Conservation (phyloP, 768 basidiomycete species). For the Fomitopsis pulvina region DNA sequence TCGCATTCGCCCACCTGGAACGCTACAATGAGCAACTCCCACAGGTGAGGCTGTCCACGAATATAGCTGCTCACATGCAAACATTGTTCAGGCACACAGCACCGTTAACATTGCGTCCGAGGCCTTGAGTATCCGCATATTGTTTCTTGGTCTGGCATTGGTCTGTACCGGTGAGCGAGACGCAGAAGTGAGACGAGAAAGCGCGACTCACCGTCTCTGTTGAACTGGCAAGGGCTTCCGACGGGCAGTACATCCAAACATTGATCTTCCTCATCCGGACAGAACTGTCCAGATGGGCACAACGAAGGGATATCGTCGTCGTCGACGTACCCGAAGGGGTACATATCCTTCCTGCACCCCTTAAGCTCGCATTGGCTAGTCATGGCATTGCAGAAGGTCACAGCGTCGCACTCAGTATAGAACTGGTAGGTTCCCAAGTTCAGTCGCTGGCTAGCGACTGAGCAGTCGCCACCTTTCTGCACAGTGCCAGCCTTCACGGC, state of each 20-base stretch:
- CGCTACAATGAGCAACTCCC: neutral
- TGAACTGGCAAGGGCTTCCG: constrained; percentile 71
- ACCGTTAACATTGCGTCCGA: constrained; percentile 74
- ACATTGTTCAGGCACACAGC: constrained; percentile 76
- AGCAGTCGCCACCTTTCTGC: constrained; percentile 42
- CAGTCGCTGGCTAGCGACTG: constrained; percentile 53
- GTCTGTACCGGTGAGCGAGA: no score
- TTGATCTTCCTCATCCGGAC: constrained; percentile 74
- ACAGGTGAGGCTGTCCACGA: neutral
- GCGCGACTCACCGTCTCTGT: constrained; percentile 66
- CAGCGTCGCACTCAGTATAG: constrained; percentile 68
- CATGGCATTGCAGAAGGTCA: constrained; percentile 54
- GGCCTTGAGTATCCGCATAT: constrained; percentile 55
- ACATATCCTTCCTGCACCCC: constrained; percentile 72
- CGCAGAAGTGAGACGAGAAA: no score
- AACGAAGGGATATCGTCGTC: constrained; percentile 45
- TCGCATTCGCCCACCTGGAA: constrained; percentile 71
- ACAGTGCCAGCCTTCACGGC: constrained; percentile 35
- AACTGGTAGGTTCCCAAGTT: constrained; percentile 77
- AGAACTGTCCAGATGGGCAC: constrained; percentile 62
- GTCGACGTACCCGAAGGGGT: constrained; percentile 60
- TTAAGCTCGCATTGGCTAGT: constrained; percentile 50
- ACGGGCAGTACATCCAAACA: constrained; percentile 59
- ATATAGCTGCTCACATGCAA: constrained; percentile 58
- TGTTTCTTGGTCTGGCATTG: constrained; percentile 60